phyloP scores from a whole-genome alignment of 2,329 filamentous ascomycete species.

The Ophiobolus disseminans region DNA sequence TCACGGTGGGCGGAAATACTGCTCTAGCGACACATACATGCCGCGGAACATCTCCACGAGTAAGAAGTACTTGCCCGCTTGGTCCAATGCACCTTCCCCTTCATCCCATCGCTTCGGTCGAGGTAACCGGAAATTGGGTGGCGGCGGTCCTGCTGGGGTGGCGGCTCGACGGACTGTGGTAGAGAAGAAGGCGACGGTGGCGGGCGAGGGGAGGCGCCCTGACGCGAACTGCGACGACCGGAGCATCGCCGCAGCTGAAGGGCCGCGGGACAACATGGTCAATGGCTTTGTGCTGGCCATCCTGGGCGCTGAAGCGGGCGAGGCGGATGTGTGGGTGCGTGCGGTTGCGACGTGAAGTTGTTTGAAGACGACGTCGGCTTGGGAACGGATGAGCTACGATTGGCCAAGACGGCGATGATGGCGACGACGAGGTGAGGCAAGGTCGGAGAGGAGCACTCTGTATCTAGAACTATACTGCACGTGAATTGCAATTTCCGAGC shows the following conservation, averaged over 20 bases:
- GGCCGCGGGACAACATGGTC: slow-evolving; percentile 56
- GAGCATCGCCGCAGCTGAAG: slow-evolving; percentile 50
- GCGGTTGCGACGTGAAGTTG: slow-evolving; percentile 27
- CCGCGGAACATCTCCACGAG: slow-evolving; percentile 94
- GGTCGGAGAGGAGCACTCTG: slow-evolving; percentile 7
- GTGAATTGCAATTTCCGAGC: not conserved
- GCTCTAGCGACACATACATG: slow-evolving; percentile 97
- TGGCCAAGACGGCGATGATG: slow-evolving; percentile 35
- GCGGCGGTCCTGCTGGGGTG: slow-evolving; percentile 78
- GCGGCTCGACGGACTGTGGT: slow-evolving; percentile 67
- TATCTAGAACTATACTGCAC: not conserved
- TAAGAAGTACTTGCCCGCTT: slow-evolving; percentile 91
- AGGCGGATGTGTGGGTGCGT: slow-evolving; percentile 32
- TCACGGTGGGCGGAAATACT: slow-evolving; percentile 97
- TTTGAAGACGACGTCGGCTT: slow-evolving; percentile 31
- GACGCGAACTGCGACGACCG: slow-evolving; percentile 41
- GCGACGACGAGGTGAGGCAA: slow-evolving; percentile 24
- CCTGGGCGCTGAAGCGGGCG: slow-evolving; percentile 40
- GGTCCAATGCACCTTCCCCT: slow-evolving; percentile 79
- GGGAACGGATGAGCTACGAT: slow-evolving; percentile 35
- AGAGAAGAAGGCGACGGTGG: slow-evolving; percentile 66
- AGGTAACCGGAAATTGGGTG: slow-evolving; percentile 79
- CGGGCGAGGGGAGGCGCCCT: slow-evolving; percentile 49
- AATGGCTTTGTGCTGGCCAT: slow-evolving; percentile 59
- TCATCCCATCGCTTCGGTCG: slow-evolving; percentile 80